phyloP scores from a whole-genome alignment of 306 rosid genomes.

The Prunus mume region DNA sequence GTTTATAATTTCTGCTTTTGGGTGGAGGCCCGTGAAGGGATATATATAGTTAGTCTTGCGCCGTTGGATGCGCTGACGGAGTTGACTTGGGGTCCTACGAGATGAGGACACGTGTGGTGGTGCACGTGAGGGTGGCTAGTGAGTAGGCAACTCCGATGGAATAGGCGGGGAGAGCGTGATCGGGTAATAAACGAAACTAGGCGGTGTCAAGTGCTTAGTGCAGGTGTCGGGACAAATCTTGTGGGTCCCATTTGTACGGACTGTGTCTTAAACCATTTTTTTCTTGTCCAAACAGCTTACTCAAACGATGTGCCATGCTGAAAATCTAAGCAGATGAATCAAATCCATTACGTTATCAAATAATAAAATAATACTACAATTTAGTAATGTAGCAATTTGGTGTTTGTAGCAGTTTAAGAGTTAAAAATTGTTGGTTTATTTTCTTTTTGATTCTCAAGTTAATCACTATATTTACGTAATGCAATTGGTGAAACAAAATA shows the following conservation, averaged over 20 bases:
- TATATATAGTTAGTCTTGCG: not conserved
- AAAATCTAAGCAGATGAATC: no score
- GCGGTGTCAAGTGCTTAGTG: constrained; percentile 30
- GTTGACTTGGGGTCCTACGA: not conserved
- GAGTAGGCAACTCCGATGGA: constrained; percentile 31
- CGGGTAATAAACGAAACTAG: not conserved
- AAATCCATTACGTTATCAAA: no score
- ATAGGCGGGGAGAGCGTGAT: constrained; percentile 37
- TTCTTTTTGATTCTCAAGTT: no score
- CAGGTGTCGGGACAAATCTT: not conserved
- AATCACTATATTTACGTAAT: no score
- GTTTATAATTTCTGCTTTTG: not conserved
- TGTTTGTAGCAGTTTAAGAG: no score
- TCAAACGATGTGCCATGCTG: no score
- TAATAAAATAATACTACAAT: no score
- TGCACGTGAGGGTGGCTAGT: constrained; percentile 38
- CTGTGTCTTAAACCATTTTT: no score
- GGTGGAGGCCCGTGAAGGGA: not conserved
- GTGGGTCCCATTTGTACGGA: not conserved
- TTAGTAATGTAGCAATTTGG: no score
- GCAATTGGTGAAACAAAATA: no score
- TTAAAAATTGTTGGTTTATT: no score
- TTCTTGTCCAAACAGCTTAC: no score
- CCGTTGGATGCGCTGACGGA: constrained; percentile 30
- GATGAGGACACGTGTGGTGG: constrained; percentile 40